A percentile compares a stretch with the other conserved stretches of the same genome.
Evolutionary conservation across 805 yeast species (phyloP).

Genomic region (Nematodospora valgi): DNA sequence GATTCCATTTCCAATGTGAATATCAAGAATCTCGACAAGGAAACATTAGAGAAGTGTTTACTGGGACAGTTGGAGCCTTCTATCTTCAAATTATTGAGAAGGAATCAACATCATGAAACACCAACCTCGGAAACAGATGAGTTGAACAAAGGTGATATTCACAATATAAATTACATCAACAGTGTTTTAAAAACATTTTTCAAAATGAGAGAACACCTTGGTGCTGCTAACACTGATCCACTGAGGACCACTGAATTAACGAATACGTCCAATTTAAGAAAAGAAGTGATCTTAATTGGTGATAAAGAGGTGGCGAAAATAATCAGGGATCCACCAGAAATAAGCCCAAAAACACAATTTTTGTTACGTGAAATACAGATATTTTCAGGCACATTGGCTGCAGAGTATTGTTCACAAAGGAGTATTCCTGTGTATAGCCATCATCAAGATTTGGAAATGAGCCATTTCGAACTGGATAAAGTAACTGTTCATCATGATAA

Average conservation of each 20-base stretch:
- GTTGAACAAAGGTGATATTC: constrained; percentile 23
- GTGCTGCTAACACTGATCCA: constrained; percentile 19
- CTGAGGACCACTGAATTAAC: constrained; percentile 12
- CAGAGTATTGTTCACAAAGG: constrained; percentile 18
- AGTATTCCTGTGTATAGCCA: constrained; percentile 16
- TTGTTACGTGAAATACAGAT: constrained; percentile 24
- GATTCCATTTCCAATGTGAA: constrained; percentile 22
- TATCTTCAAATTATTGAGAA: constrained; percentile 10
- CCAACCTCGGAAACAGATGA: background rate
- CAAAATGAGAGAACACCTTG: constrained; percentile 22
- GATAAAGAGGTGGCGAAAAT: background rate
- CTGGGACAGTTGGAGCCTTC: constrained; percentile 19
- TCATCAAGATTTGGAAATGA: constrained; percentile 15
- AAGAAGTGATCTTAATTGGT: constrained; percentile 1
- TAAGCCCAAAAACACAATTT: constrained; percentile 14
- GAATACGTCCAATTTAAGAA: constrained; percentile 12
- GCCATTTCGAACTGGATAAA: constrained; percentile 16
- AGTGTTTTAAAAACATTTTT: constrained; percentile 30
- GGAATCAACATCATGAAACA: background rate
- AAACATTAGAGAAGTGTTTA: constrained; percentile 26
- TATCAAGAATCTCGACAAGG: constrained; percentile 19
- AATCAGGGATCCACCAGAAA: background rate
- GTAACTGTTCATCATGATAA: constrained; percentile 34
- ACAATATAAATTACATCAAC: constrained; percentile 29
- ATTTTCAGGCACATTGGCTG: constrained; percentile 23